Evolutionary conservation across 2,329 filamentous ascomycete species (phyloP).

Genomic region (Podosphaera aphanis): DNA sequence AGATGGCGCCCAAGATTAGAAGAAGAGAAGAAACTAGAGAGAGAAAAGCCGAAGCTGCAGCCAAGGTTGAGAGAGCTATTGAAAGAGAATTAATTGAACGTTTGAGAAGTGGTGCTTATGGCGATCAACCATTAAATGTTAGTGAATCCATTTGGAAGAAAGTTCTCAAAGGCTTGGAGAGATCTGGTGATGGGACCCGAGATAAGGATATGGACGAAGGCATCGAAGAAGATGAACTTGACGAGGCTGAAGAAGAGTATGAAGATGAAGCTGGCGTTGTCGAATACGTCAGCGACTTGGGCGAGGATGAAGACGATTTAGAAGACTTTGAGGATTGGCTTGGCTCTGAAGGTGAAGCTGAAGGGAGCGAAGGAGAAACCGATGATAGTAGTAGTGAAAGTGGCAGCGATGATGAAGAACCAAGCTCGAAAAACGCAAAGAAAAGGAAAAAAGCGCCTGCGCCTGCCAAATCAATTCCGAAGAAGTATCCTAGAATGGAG

Average conservation of each 20-base stretch:
- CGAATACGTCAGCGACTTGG: constrained; percentile 82
- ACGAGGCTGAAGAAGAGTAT: constrained; percentile 39
- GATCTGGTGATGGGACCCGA: constrained; percentile 56
- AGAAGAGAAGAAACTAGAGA: constrained; percentile 54
- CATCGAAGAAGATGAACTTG: constrained; percentile 53
- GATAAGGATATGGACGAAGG: constrained; percentile 81
- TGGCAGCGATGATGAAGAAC: constrained; percentile 24
- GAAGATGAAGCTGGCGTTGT: constrained; percentile 45
- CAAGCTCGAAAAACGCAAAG: constrained; percentile 32
- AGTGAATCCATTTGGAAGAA: constrained; percentile 94
- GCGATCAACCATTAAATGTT: constrained; percentile 81
- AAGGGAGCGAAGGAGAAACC: constrained; percentile 25
- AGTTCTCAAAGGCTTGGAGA: constrained; percentile 75
- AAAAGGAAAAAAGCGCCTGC: constrained; percentile 22
- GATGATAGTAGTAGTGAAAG: constrained; percentile 29
- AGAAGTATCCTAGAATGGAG: constrained; percentile 27
- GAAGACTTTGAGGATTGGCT: constrained; percentile 83
- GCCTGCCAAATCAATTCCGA: constrained; percentile 18
- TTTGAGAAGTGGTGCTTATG: constrained; percentile 77
- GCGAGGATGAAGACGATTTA: constrained; percentile 59
- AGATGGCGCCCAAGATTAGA: constrained; percentile 73
- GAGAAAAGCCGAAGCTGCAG: constrained; percentile 55
- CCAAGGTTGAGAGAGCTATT: constrained; percentile 87
- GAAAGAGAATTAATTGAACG: constrained; percentile 86
- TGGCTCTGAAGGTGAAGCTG: constrained; percentile 35